A percentile compares a stretch with the other conserved stretches of the same genome.
Evolutionary conservation across 495 filamentous ascomycete genomes (phyloP).

Genomic region (Amorphotheca resinae): DNA sequence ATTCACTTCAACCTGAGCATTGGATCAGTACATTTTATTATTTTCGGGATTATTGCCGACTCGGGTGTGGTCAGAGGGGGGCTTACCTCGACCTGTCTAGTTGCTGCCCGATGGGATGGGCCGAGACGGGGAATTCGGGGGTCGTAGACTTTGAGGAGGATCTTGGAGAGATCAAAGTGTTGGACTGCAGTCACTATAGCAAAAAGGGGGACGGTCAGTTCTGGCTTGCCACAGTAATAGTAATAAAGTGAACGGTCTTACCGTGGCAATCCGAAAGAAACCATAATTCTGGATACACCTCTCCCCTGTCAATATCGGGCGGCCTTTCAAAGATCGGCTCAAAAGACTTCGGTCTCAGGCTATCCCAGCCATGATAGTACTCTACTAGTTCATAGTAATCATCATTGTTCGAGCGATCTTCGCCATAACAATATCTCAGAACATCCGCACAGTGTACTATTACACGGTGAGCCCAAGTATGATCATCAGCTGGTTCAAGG

Average conservation of each 20-base stretch:
- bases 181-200: slow-evolving; percentile 24
- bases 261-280: slow-evolving; percentile 26
- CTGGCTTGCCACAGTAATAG: no score
- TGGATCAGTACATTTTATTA: background rate
- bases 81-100: slow-evolving; percentile 4
- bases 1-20: slow-evolving; percentile 1
- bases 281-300: slow-evolving; percentile 30
- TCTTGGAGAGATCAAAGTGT: slow-evolving; percentile 27
- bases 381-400: slow-evolving; percentile 22
- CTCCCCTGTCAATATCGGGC: slow-evolving; percentile 1
- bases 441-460: slow-evolving; percentile 21
- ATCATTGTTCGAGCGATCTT: slow-evolving; percentile 9
- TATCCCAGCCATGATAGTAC: slow-evolving; percentile 1
- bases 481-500: slow-evolving; percentile 22
- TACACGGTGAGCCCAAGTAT: slow-evolving; percentile 24
- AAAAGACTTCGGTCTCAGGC: slow-evolving; percentile 6
- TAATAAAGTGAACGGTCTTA: no score
- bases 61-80: background rate
- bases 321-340: slow-evolving; percentile 3
- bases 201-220: no score
- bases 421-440: slow-evolving; percentile 23
- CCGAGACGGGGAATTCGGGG: slow-evolving; percentile 27
- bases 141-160: slow-evolving; percentile 31
- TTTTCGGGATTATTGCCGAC: background rate
- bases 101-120: slow-evolving; percentile 19